A percentile compares a stretch with the other conserved stretches of the same genome.
These are phyloP conservation scores for Cyclotella baltica DNA, from an alignment of 108 stramenopile species.

Conservation along the genomic window DNA sequence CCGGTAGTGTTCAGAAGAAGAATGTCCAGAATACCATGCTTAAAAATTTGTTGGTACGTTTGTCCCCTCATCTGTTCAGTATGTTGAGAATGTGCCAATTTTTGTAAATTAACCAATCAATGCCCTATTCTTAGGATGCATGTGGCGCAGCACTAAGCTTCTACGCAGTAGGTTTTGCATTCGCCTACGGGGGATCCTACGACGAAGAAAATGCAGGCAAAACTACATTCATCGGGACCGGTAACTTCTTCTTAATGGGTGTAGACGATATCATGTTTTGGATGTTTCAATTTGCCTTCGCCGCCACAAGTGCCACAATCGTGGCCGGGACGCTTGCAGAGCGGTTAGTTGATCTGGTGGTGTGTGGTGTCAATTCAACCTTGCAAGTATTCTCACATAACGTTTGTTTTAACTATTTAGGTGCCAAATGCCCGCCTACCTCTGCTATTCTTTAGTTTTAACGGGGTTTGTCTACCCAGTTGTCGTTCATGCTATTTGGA, in stretches of 20 bases:
- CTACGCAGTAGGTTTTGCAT: constrained; percentile 80
- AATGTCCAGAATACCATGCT: constrained; percentile 91
- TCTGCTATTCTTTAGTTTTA: constrained; percentile 79
- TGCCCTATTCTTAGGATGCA: too few relatives aligned
- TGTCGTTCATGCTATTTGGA: constrained; percentile 87
- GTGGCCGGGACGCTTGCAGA: constrained; percentile 82
- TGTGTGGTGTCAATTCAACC: too few relatives aligned
- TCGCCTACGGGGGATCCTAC: constrained; percentile 73
- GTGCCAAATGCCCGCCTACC: constrained; percentile 89
- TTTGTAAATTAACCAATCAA: too few relatives aligned
- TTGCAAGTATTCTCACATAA: too few relatives aligned
- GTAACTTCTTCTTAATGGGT: constrained; percentile 64
- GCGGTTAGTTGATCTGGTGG: too few relatives aligned
- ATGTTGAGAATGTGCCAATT: too few relatives aligned
- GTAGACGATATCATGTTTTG: constrained; percentile 61
- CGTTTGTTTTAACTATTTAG: constrained; percentile 92
- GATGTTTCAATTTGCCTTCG: constrained; percentile 83
- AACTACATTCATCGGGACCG: constrained; percentile 71
- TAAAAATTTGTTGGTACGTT: constrained; percentile 89
- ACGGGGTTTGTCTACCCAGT: constrained; percentile 91
- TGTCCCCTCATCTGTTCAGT: too few relatives aligned
- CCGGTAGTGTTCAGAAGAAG: constrained; percentile 85
- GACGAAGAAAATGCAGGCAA: constrained; percentile 18
- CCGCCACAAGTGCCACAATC: constrained; percentile 89
- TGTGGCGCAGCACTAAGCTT: constrained; percentile 83